phyloP scores from a whole-genome alignment of 1,284 basidiomycete genomes.

The Porodaedalea pini region DNA sequence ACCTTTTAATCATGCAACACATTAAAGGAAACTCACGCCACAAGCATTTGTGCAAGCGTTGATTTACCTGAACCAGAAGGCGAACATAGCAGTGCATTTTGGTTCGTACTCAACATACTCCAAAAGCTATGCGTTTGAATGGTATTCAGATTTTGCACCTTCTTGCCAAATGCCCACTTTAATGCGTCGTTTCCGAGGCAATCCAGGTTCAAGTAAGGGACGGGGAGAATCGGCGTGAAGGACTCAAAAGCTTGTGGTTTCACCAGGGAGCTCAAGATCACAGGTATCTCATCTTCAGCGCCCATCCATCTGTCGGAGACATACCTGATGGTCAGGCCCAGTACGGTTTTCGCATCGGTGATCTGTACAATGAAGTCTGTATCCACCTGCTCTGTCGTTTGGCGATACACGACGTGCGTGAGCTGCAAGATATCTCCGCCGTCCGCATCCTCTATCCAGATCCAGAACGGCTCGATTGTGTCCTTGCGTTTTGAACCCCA shows the following conservation, averaged over 20 bases:
- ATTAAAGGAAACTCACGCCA: conserved; percentile 54
- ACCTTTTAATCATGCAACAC: conserved; percentile 22
- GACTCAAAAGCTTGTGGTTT: conserved; percentile 72
- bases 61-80: conserved; percentile 85
- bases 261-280: conserved; percentile 66
- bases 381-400: conserved; percentile 55
- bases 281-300: conserved; percentile 70
- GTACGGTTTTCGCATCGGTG: conserved; percentile 49
- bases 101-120: conserved; percentile 68
- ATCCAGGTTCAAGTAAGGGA: conserved; percentile 73
- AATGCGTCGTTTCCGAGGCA: conserved; percentile 49
- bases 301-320: conserved; percentile 95
- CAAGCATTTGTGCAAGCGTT: conserved; percentile 62
- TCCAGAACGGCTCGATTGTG: conserved; percentile 83
- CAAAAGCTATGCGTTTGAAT: conserved; percentile 93
- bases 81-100: conserved; percentile 78
- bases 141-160: conserved; percentile 67
- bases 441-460: conserved; percentile 92
- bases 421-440: conserved; percentile 83
- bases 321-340: conserved; percentile 69
- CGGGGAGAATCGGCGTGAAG: conserved; percentile 71
- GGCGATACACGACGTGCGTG: conserved; percentile 67
- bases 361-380: conserved; percentile 84
- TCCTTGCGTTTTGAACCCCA: conserved; percentile 85
- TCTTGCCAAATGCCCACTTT: conserved; percentile 43